These are phyloP conservation scores for Papilionanthe hybrid DNA, from an alignment of 116 monocot genomes.

Conservation along the genomic window DNA sequence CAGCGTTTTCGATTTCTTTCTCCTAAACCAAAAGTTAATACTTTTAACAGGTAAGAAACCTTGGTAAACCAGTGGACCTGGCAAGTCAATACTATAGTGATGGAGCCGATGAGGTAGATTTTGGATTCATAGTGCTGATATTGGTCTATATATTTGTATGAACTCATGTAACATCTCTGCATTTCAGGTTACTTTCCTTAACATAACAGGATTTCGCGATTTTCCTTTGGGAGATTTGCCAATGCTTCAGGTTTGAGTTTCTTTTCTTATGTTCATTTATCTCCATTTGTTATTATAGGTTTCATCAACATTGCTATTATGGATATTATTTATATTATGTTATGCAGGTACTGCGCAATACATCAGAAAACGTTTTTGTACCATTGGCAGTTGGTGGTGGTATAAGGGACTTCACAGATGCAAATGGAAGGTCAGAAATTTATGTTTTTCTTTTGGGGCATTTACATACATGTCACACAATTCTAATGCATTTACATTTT, in stretches of 20 bases:
- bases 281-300: background rate
- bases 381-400: constrained; percentile 99
- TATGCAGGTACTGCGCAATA: constrained; percentile 67
- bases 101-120: constrained; percentile 92
- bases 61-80: constrained; percentile 96
- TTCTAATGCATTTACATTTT: no score
- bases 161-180: constrained; percentile 6
- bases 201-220: constrained; percentile 98
- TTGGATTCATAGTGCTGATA: background rate
- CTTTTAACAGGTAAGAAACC: constrained; percentile 76
- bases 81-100: constrained; percentile 94
- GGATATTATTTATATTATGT: constrained; percentile 1
- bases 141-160: background rate
- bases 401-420: constrained; percentile 96
- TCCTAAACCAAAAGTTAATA: constrained; percentile 3
- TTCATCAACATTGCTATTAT: background rate
- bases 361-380: constrained; percentile 98
- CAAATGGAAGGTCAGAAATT: constrained; percentile 73
- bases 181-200: constrained; percentile 91
- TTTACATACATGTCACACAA: no score
- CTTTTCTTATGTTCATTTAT: background rate
- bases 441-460: background rate
- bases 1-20: background rate
- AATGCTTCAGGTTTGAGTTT: constrained; percentile 81
- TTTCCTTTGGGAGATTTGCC: constrained; percentile 96